Conservation (phyloP, 352 stramenopile genomes). For the Phytophthora hibernalis region DNA sequence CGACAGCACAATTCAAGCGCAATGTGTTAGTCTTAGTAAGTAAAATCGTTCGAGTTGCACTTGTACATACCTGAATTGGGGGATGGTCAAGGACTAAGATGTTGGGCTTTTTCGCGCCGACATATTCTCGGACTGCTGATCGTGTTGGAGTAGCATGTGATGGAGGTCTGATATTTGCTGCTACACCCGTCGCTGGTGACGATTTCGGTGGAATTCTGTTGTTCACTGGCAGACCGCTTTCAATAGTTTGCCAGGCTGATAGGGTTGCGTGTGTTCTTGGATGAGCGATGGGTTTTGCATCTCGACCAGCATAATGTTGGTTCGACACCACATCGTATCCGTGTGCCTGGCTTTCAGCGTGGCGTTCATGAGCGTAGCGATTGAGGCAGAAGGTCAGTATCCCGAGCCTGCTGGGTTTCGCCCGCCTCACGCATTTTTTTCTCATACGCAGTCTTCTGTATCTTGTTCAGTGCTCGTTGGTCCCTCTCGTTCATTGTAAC, state of each 20-base stretch:
- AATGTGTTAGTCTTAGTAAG: background rate
- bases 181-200: background rate
- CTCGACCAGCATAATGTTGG: slow-evolving; percentile 54
- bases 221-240: slow-evolving; percentile 42
- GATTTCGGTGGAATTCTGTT: slow-evolving; percentile 39
- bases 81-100: slow-evolving; percentile 39
- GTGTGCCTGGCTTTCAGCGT: slow-evolving; percentile 60
- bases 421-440: slow-evolving; percentile 53
- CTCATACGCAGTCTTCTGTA: slow-evolving; percentile 68
- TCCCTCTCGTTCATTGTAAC: slow-evolving; percentile 47
- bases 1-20: background rate
- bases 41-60: background rate
- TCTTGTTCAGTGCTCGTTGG: slow-evolving; percentile 62
- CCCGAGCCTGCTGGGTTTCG: slow-evolving; percentile 43
- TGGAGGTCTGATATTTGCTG: slow-evolving; percentile 1
- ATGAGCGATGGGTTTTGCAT: slow-evolving; percentile 53
- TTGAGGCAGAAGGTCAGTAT: slow-evolving; percentile 65
- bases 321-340: slow-evolving; percentile 77
- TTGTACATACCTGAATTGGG: slow-evolving; percentile 7
- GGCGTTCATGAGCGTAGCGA: slow-evolving; percentile 65
- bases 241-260: slow-evolving; percentile 55
- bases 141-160: background rate
- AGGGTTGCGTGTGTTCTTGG: slow-evolving; percentile 55
- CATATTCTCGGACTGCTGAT: background rate
- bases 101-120: slow-evolving; percentile 31